Evolutionary conservation across 768 basidiomycete species (phyloP), one percentile per base, ranked within the genome.

Genomic region (Pleurotus djamor): DNA sequence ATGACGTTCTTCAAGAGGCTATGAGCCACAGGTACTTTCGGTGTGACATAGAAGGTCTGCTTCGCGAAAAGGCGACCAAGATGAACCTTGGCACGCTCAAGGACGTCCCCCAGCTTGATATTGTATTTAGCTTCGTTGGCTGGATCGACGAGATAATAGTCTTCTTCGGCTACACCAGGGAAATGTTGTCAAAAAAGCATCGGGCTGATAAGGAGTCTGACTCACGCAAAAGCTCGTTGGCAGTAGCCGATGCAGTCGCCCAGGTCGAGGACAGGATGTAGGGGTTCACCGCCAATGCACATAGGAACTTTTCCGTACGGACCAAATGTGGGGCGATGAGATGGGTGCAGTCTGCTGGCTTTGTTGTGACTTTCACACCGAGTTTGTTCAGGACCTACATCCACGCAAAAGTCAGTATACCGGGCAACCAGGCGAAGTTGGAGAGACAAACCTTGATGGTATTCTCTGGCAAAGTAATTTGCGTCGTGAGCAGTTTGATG

Each of bases 241-340:
- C 78, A 34, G 76, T 77, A 3, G 83, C 80, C 9, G 84, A 89
- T 0, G 81, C 80, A 4, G 69, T 75, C 4, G 89, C 81, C 95
- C 94, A 97, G 36, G 82, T 74, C 55, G 80, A 79, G 3, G 78
- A 82, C 17, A 97, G 72, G 49, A 96, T 76, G 61, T 76, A 78
- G 0, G 90, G 87, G 0, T 81, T 83, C 0, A 71, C 71, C 0
- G 89, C 79, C 64, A 96, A 74, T 0, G 91, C 92, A 64, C 86
- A 86, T 0, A 97, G 77, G 68, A 96, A 90, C 69, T 96, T 97
- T 67, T 94, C 91, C 1, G 95, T 96, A 4, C 94, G 83, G 4
- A 88, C 84, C 28, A 96, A 76, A 32, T 78, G 76, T 36, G 80
- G 82, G 8, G 85, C 83, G 49, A 96, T 71, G 10, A 97, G 79